Base-by-base conservation (phyloP, 257 asterid species). In the Paraleonurus japonicus region DNA sequence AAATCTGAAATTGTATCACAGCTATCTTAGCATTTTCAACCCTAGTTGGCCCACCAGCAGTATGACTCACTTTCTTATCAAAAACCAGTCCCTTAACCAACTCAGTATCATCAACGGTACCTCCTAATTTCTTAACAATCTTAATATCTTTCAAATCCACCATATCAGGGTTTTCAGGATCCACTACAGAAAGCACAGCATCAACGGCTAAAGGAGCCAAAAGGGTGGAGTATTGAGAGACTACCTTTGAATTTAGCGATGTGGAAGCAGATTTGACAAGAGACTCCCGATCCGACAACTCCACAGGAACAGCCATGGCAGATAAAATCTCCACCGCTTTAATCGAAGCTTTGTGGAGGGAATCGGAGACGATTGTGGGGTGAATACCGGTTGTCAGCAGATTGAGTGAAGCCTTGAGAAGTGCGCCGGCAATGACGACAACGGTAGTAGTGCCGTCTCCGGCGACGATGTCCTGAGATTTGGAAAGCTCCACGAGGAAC, bases 361-460 rank as follows among this genome's bases (percentile, higher is more conserved):
- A 85, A 27, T 92, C 98, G 0, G 96, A 92, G 11, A 88, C 81
- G 8, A 90, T 67, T 1, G 98, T 88, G 0, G 98, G 96, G 78
- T 90, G 96, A 64, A 90, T 85, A 17, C 98, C 96, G 13, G 93
- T 24, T 2, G 77, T 79, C 26, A 92, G 63, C 5, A 92, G 95
- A 1, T 75, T 63, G 7, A 82, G 86, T 4, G 96, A 84, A 0
- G 89, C 85, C 50, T 83, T 92, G 28, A 92, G 82, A 0, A 90
- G 78, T 0, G 96, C 85, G 27, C 98, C 98, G 1, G 96, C 96
- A 0, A 92, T 79, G 11, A 92, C 96, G 12, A 92, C 96, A 16
- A 92, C 98, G 0, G 98, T 92, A n/a, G 98, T 92, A 4, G 98
- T 92, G 8, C 98, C 98, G 17, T 92, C 98, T 12, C 98, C 98